Evolutionary conservation across 208 protist genomes (phyloP).

Genomic region (Wallacemonas sp.): DNA sequence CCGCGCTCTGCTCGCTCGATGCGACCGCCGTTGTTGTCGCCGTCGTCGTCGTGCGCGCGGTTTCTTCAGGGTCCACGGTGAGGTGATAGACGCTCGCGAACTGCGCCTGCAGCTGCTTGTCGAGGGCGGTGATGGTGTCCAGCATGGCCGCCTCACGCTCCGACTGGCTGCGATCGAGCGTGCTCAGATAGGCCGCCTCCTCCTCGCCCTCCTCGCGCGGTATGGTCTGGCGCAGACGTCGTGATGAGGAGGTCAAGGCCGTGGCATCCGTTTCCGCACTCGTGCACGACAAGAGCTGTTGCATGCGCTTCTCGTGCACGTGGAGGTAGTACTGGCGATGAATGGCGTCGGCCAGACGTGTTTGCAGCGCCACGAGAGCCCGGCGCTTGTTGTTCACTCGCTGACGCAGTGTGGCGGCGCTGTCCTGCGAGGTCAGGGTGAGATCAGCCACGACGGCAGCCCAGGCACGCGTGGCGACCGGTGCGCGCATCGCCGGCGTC

Average conservation of each 20-base stretch:
- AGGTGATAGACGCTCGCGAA: conserved; percentile 17
- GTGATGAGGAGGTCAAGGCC: too few relatives aligned
- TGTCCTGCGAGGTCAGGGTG: not conserved
- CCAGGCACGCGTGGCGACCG: not conserved
- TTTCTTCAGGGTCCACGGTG: not conserved
- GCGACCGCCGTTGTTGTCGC: not conserved
- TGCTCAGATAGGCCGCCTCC: conserved; percentile 25
- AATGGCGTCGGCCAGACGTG: conserved; percentile 22
- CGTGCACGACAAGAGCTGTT: conserved; percentile 26
- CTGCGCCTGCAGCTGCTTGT: conserved; percentile 32
- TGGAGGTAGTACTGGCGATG: conserved; percentile 28
- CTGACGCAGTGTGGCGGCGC: conserved; percentile 15
- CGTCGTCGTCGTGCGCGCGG: not conserved
- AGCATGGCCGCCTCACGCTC: conserved; percentile 32
- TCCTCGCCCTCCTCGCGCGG: not conserved
- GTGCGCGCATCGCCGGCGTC: not conserved
- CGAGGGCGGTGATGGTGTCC: conserved; percentile 30
- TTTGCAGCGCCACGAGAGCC: conserved; percentile 1
- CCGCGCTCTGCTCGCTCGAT: too few relatives aligned
- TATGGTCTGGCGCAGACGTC: too few relatives aligned
- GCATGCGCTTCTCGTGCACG: conserved; percentile 40
- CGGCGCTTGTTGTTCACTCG: not conserved
- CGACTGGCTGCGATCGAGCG: conserved; percentile 24
- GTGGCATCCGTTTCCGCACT: not conserved
- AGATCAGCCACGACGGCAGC: not conserved